Base-by-base conservation (phyloP, 352 stramenopile genomes). In the Phytophthora cryptogea region DNA sequence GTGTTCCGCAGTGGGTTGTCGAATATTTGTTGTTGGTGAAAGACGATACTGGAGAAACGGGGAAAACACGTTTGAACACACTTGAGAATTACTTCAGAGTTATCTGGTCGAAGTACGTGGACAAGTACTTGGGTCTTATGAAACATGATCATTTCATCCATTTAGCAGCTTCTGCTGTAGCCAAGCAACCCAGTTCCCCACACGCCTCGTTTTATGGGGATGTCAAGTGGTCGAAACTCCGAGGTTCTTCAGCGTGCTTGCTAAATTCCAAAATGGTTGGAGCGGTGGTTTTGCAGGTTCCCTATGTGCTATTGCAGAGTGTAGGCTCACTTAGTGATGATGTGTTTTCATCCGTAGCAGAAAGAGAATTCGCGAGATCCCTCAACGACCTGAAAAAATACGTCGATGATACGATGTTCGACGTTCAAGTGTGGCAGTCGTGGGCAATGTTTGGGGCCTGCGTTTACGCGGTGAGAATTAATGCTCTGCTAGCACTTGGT, bases 381-480 rank as follows among this genome's bases (percentile, higher is more conserved):
- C n/a, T 42, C 14, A 36, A 63, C 2, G 33, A 55, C 33, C 2
- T 59, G 31, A 37, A 27, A 2, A 4, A 46, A 5, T 1, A 14
- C 9, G 60, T 68, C 1, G 37, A 70, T 28, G 2, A 5, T 4
- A 20, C 1, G 16, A 53, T 59, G 39, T 53, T 47, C 8, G 5
- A 31, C 2, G 5, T 58, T 47, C 43, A 54, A 33, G 0, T 31
- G 14, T 59, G 56, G 44, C 49, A 57, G 28, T 49, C 26, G 14
- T 59, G 50, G 50, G 54, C 59, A 26, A 65, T 70, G 10, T 68
- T 78, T 20, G 70, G 70, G 61, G 53, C 65, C 59, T 72, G 54
- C 17, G 68, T 78, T 27, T 73, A 75, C 66, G 60, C 56, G 39
- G 48, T 74, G 43, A 62, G 53, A 72, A 73, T 79, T 17, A 68